These are phyloP conservation scores for Crataegus laevigata DNA, from an alignment of 306 rosid species.

Conservation along the genomic window DNA sequence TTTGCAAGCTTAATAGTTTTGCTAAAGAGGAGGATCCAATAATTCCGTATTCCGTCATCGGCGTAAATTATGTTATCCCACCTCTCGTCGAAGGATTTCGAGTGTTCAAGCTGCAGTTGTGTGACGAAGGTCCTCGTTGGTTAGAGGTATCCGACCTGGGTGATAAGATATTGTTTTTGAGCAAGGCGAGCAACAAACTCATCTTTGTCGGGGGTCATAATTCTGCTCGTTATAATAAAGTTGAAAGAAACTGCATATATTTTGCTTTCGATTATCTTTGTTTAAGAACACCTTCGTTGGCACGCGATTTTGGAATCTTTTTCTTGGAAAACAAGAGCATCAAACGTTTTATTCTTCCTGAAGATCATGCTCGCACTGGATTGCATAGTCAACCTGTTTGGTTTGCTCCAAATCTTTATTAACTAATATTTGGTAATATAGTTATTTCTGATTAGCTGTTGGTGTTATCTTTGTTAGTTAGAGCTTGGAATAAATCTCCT, in stretches of 20 bases:
- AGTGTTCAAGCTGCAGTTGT: background rate
- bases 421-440: no score
- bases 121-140: background rate
- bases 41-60: background rate
- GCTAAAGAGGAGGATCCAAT: background rate
- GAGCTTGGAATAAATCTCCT: no score
- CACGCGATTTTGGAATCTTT: background rate
- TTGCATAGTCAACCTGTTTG: background rate
- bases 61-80: background rate
- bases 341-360: background rate
- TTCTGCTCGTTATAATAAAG: background rate
- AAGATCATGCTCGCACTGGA: background rate
- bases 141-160: background rate
- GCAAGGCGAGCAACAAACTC: background rate
- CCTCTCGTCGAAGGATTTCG: background rate
- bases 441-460: no score
- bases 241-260: background rate
- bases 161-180: background rate
- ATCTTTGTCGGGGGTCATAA: background rate
- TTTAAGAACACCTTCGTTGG: background rate
- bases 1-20: background rate
- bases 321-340: background rate
- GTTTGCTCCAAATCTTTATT: background rate
- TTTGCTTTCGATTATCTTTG: background rate
- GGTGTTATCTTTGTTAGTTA: no score